Evolutionary conservation across 2,329 filamentous ascomycete species (phyloP), one percentile per base, ranked within the genome.

Genomic region (Pseudocercospora fuligena): DNA sequence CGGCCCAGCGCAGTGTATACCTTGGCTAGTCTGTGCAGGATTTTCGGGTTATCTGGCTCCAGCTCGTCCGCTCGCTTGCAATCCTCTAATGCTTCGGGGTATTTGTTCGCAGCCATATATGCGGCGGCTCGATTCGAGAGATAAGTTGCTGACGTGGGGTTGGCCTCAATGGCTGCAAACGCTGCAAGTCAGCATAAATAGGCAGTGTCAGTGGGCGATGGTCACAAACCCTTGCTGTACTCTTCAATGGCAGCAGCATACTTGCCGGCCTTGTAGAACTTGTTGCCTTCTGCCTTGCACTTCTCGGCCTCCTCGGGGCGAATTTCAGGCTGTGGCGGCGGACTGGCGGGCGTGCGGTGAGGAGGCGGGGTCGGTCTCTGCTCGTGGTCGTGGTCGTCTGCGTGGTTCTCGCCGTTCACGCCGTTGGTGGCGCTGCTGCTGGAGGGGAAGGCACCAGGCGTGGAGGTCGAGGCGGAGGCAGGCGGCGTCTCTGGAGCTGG

Each of bases 91-190:
- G 95, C 95, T 69, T 90, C 86, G 65, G 86, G 82, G 78, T 90
- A 97, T 75, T 90, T 89, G 73, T 90, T 90, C 66, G 92, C 92
- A 61, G 92, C 92, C 85, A 99, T 97, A 82, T 92, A 93, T 40
- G 95, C 95, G 31, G 95, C 95, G 46, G 95, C 94, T 75, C 95
- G 91, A 84, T 99, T 99, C 79, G 92, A 94, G 71, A 97, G 87
- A 80, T 97, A 98, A 54, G 93, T 97, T 40, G 94, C 85, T 60
- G 94, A 96, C 74, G 89, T 86, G 62, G 94, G 94, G 75, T 94
- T 90, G 69, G 94, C 87, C 73, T 95, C 91, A 75, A 99, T 91
- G 68, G 95, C 95, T 97, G 77, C 54, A 65, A 49, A 66, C 16
- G 57, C 54, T 47, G 47, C 46, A 31, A 47, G 49, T 71, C 64